phyloP scores from a whole-genome alignment of 305 asterid species.

The Striga hermonthica region DNA sequence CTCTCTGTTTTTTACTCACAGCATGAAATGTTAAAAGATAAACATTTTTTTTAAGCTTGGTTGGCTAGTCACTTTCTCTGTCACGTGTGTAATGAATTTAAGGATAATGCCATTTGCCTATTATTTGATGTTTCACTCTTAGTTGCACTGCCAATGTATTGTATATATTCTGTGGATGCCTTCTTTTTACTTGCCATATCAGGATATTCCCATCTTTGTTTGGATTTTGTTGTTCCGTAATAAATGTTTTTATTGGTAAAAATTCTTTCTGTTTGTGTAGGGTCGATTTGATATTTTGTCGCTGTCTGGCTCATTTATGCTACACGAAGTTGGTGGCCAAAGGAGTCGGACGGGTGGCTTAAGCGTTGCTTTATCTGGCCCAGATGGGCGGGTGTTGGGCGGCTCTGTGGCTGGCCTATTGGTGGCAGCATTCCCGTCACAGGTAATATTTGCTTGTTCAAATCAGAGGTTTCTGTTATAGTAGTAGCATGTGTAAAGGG shows the following conservation, averaged over 20 bases:
- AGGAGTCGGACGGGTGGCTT: conserved; percentile 58
- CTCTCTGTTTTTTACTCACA: conserved; percentile 8
- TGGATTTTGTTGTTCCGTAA: neutral
- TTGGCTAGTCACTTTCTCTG: too few species aligned
- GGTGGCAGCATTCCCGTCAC: conserved; percentile 56
- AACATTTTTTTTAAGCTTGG: conserved; percentile 16
- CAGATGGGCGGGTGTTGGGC: conserved; percentile 52
- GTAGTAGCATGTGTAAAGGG: too few species aligned
- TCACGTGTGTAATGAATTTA: too few species aligned
- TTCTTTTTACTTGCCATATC: neutral
- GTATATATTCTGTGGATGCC: neutral
- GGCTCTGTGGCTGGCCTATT: conserved; percentile 64
- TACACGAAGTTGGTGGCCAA: conserved; percentile 50
- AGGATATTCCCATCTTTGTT: neutral
- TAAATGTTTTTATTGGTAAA: neutral
- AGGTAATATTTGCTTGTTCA: conserved; percentile 40
- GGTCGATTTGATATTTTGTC: conserved; percentile 56
- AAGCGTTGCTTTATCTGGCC: conserved; percentile 48
- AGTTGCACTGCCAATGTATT: neutral
- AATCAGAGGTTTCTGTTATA: too few species aligned
- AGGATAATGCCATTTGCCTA: neutral
- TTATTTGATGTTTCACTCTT: conserved; percentile 11
- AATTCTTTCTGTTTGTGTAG: conserved; percentile 32
- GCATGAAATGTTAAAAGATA: conserved; percentile 10
- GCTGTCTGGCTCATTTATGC: conserved; percentile 63